Base-by-base conservation (phyloP, 805 yeast species). In the Candida loeiensis region DNA sequence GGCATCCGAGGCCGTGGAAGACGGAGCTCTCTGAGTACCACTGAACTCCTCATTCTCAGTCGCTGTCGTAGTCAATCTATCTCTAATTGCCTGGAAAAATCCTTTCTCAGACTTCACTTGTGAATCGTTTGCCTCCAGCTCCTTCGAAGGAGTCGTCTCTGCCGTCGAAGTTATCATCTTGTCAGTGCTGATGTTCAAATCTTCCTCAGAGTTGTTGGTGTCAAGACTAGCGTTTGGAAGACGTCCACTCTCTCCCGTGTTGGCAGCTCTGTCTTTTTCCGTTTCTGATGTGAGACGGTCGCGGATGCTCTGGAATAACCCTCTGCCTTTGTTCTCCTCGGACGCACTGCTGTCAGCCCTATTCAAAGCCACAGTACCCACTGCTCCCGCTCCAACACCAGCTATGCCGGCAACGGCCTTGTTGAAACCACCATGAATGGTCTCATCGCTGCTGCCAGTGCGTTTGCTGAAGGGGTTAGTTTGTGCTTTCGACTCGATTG, bases 291-390 rank as follows among this genome's bases (percentile, higher is more conserved):
- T 46, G 21, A 63, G 54, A 36, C 61, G 52, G 33, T 63, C 64
- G 19, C 62, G 56, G 35, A 65, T 51, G 37, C 63, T 55, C 41
- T 61, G 67, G 45, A 64, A 64, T n/a, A 64, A 46, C 15, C 67
- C 63, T 38, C 51, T 61, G 15, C 53, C 54, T 17, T 7, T 20
- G 8, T 29, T 21, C 4, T 22, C 35, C 9, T 22, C 12, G 14
- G 29, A 25, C 17, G 31, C n/a, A n/a, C n/a, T n/a, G n/a, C n/a
- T 26, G 12, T 13, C 34, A 20, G 40, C 45, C 29, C 32, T 15
- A 4, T 19, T 8, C 6, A 50, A 42, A 16, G 26, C 38, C 16
- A 34, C 47, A 25, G 43, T 46, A 15, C 40, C 46, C 12, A 44
- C 44, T 4, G 28, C 40, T 12, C 17, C 29, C 7, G 26, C 38